Evolutionary conservation across 345 rosid genomes (phyloP).

Genomic region (Gossypium ekmanianum): DNA sequence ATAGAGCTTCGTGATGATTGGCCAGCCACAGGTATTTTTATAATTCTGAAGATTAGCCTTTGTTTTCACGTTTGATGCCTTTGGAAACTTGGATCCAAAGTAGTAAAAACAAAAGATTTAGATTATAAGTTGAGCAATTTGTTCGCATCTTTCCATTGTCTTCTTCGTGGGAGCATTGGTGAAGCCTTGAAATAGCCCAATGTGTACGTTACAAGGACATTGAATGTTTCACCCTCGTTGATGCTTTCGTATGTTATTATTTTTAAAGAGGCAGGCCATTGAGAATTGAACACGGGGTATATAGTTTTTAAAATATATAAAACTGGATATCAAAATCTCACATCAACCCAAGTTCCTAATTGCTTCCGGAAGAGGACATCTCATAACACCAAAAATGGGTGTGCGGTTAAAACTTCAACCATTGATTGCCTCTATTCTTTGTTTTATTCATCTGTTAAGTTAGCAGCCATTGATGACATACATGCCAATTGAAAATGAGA

Average conservation of each 20-base stretch:
- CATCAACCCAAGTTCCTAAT: too few species aligned
- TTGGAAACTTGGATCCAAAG: background rate
- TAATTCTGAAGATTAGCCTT: background rate
- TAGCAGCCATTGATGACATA: background rate
- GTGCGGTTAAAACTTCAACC: background rate
- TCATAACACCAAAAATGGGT: background rate
- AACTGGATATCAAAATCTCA: too few species aligned
- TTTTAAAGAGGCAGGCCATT: background rate
- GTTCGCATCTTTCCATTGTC: background rate
- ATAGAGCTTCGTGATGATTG: background rate
- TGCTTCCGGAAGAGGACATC: background rate
- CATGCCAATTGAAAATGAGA: background rate
- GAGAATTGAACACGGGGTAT: background rate
- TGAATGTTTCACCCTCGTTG: background rate
- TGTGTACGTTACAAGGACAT: background rate
- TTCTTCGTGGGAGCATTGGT: background rate
- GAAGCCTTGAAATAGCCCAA: background rate
- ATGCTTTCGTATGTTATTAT: background rate
- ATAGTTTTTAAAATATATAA: too few species aligned
- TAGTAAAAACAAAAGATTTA: background rate
- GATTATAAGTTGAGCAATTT: background rate
- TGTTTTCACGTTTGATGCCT: constrained; percentile 4
- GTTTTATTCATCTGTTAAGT: background rate
- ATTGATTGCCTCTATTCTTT: background rate
- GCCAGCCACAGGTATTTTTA: background rate